A percentile compares a stretch with the other conserved stretches of the same genome.
phyloP scores from a whole-genome alignment of 2,329 filamentous ascomycete species.

The Leptographium wingfieldii region DNA sequence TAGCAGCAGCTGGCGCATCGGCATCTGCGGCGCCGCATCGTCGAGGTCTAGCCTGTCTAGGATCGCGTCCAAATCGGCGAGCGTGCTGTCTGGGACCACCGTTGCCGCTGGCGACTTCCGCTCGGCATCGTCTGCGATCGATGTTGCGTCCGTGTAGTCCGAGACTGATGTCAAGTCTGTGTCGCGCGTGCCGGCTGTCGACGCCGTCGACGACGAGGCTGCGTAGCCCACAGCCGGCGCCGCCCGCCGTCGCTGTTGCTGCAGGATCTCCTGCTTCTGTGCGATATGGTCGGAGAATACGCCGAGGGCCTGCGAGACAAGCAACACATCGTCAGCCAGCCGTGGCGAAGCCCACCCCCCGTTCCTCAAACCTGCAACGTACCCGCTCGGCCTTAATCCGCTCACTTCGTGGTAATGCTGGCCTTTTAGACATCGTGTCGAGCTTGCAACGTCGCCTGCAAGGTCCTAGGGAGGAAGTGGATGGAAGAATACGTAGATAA shows the following conservation, averaged over 20 bases:
- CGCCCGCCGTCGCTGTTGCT: conserved; percentile 1
- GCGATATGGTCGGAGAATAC: conserved; percentile 98
- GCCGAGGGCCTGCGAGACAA: conserved; percentile 52
- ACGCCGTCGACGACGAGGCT: conserved; percentile 17
- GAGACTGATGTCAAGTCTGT: no score
- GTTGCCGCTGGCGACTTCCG: conserved; percentile 10
- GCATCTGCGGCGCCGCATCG: conserved; percentile 54
- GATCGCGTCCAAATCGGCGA: conserved; percentile 82
- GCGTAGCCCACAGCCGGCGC: conserved; percentile 15
- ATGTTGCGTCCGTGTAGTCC: no score
- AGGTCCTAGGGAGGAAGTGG: conserved; percentile 15
- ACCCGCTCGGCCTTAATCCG: conserved; percentile 79
- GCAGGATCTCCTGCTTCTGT: conserved; percentile 64
- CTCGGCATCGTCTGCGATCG: neutral
- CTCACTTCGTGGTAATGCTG: conserved; percentile 57
- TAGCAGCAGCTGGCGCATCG: conserved; percentile 66
- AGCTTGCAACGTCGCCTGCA: neutral
- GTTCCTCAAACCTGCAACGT: conserved; percentile 18
- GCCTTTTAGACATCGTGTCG: conserved; percentile 37
- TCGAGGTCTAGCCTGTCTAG: conserved; percentile 75
- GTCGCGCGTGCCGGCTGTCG: conserved; percentile 8
- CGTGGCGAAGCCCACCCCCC: no score
- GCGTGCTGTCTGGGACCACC: conserved; percentile 22
- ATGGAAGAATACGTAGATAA: conserved; percentile 18
- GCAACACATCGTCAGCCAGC: neutral